Conservation (phyloP, 441 rosid genomes). For the Corymbia calophylla region DNA sequence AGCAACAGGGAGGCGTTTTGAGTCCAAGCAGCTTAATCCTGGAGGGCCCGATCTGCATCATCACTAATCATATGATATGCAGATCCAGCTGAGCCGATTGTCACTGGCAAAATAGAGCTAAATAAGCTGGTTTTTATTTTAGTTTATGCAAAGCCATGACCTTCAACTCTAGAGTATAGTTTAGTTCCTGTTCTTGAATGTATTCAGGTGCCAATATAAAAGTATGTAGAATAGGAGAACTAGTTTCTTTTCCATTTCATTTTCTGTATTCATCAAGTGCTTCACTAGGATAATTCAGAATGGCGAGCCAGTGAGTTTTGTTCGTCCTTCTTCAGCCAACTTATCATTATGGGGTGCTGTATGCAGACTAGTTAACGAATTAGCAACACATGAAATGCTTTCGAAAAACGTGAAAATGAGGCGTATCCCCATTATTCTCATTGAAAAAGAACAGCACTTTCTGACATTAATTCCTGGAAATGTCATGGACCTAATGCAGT, state of each 20-base stretch:
- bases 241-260: background rate
- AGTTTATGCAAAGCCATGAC: background rate
- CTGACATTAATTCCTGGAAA: background rate
- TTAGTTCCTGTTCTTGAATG: background rate
- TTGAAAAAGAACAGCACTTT: background rate
- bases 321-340: background rate
- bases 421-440: background rate
- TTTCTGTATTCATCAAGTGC: background rate
- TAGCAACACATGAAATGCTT: background rate
- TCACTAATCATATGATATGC: background rate
- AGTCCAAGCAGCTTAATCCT: background rate
- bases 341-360: background rate
- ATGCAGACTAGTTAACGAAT: background rate
- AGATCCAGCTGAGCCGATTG: background rate
- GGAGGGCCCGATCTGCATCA: background rate
- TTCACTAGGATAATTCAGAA: background rate
- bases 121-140: background rate
- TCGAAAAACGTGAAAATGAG: background rate
- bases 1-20: background rate
- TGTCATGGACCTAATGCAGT: background rate
- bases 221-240: background rate
- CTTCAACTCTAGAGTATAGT: background rate
- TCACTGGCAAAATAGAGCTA: background rate
- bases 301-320: background rate
- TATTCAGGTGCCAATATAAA: background rate